phyloP scores from a whole-genome alignment of 257 asterid genomes.

The Nicotiana paniculata region DNA sequence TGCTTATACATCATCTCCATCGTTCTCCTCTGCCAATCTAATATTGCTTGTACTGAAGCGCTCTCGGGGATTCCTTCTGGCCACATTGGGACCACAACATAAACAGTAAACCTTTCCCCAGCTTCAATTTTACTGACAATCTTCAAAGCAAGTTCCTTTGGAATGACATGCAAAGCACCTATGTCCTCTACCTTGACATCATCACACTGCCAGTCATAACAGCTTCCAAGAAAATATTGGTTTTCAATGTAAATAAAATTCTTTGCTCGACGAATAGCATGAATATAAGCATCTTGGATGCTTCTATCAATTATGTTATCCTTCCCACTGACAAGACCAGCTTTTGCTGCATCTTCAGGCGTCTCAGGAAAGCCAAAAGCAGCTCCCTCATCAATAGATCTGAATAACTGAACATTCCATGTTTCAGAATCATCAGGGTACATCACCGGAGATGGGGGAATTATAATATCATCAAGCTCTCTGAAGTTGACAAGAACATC shows the following conservation, averaged over 20 bases:
- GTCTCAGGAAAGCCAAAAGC: constrained; percentile 87
- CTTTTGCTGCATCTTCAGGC: constrained; percentile 72
- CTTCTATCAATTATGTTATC: constrained; percentile 77
- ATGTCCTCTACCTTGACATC: constrained; percentile 59
- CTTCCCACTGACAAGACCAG: constrained; percentile 86
- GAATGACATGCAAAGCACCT: constrained; percentile 74
- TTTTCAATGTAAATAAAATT: constrained; percentile 70
- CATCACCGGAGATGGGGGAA: constrained; percentile 76
- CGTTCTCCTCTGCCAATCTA: constrained; percentile 83
- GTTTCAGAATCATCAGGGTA: constrained; percentile 61
- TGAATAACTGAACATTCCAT: constrained; percentile 74
- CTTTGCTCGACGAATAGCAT: constrained; percentile 87
- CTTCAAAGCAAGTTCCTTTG: constrained; percentile 75
- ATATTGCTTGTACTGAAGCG: constrained; percentile 80
- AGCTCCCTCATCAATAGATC: constrained; percentile 87
- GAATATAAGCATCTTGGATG: constrained; percentile 81
- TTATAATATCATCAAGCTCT: constrained; percentile 52
- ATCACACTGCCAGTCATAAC: constrained; percentile 53
- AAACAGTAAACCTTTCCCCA: constrained; percentile 71
- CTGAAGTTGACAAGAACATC: constrained; percentile 52
- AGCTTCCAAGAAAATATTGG: constrained; percentile 76
- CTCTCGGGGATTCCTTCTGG: constrained; percentile 92
- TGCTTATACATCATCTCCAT: constrained; percentile 88
- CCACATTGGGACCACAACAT: constrained; percentile 85
- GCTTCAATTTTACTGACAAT: constrained; percentile 70